Conservation (phyloP, 352 stramenopile species). For the Pseudoperonospora humuli region DNA sequence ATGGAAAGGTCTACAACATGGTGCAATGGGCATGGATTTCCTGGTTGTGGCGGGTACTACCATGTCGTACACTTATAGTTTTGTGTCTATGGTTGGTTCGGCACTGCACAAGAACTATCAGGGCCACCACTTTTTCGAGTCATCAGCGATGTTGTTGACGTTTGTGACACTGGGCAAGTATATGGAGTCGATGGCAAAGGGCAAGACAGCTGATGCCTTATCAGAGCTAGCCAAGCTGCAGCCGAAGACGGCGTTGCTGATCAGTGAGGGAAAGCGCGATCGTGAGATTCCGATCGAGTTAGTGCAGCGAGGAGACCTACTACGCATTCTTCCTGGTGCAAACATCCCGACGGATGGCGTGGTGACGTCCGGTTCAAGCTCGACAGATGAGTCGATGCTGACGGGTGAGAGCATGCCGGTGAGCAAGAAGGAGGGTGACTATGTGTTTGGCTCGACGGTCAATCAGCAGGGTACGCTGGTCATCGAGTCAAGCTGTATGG, state of each 20-base stretch:
- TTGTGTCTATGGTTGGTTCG: conserved; percentile 68
- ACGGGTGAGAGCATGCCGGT: conserved; percentile 87
- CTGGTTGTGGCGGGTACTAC: conserved; percentile 76
- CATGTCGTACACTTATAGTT: conserved; percentile 84
- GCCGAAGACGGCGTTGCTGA: conserved; percentile 65
- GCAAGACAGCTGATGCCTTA: conserved; percentile 70
- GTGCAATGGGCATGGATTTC: conserved; percentile 88
- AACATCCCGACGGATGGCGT: conserved; percentile 82
- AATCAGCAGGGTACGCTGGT: conserved; percentile 80
- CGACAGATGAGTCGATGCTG: conserved; percentile 74
- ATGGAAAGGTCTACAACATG: conserved; percentile 74
- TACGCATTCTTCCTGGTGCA: conserved; percentile 60
- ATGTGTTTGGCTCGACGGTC: conserved; percentile 82
- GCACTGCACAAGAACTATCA: conserved; percentile 50
- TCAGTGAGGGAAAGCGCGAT: conserved; percentile 42
- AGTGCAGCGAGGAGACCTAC: conserved; percentile 70
- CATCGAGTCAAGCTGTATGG: conserved; percentile 77
- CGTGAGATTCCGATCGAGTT: conserved; percentile 75
- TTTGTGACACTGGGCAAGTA: conserved; percentile 86
- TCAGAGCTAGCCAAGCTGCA: conserved; percentile 70
- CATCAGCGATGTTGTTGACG: conserved; percentile 77
- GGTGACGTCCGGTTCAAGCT: conserved; percentile 58
- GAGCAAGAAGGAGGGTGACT: conserved; percentile 59
- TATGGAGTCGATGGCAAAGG: conserved; percentile 85
- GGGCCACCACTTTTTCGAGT: conserved; percentile 85